These are phyloP conservation scores for Saccharomycopsis babjevae DNA, from an alignment of 805 yeast species.

Conservation along the genomic window DNA sequence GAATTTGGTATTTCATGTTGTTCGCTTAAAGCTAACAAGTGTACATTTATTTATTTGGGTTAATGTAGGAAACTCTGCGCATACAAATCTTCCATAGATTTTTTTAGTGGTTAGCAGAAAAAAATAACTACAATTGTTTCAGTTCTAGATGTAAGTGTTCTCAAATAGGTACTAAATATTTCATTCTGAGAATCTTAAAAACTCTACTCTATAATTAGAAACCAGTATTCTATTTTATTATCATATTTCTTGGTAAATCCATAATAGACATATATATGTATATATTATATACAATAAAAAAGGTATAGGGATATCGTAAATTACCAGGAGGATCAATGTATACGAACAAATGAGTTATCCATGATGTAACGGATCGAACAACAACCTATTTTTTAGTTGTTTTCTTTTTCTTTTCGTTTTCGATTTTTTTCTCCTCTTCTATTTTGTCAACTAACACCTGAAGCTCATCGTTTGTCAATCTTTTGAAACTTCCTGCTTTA, in stretches of 20 bases:
- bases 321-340: neutral
- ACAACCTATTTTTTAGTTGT: slow-evolving; percentile 19
- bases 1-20: neutral
- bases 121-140: neutral
- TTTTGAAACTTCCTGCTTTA: slow-evolving; percentile 53
- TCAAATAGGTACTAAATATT: neutral
- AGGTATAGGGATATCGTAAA: neutral
- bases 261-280: neutral
- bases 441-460: slow-evolving; percentile 67
- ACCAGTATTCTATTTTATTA: neutral
- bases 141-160: neutral
- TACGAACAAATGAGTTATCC: too few relatives aligned
- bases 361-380: neutral
- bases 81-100: neutral
- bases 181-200: neutral
- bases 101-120: neutral
- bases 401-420: slow-evolving; percentile 63
- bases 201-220: neutral
- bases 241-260: neutral
- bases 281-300: neutral
- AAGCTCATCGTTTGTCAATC: slow-evolving; percentile 60
- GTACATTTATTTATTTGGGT: neutral
- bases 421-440: slow-evolving; percentile 80
- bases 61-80: neutral
- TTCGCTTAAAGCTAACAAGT: neutral